These are phyloP conservation scores for Boeremia exigua DNA, from an alignment of 2,329 filamentous ascomycete genomes.

Conservation along the genomic window DNA sequence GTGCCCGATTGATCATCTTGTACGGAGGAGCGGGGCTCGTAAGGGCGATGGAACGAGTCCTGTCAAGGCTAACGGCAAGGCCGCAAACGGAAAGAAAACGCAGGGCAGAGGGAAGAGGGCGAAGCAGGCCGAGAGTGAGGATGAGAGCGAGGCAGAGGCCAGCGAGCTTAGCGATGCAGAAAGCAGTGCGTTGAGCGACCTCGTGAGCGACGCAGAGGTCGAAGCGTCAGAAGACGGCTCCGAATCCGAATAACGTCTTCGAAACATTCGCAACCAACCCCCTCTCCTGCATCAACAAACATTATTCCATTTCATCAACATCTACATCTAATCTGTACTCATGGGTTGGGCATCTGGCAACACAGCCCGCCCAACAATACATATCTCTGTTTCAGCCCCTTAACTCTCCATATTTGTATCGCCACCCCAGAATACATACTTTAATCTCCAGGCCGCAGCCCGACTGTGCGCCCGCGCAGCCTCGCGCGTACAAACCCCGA, in stretches of 20 bases:
- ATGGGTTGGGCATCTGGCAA: too few species aligned
- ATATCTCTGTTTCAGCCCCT: too few species aligned
- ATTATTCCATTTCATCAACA: too few species aligned
- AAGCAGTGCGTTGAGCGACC: slow-evolving; percentile 12
- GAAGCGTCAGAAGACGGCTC: slow-evolving; percentile 4
- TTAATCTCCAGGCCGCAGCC: background rate
- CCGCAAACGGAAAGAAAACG: slow-evolving; percentile 22
- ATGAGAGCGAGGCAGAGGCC: slow-evolving; percentile 34
- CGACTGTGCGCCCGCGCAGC: background rate
- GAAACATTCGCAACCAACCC: background rate
- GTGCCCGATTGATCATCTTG: slow-evolving; percentile 69
- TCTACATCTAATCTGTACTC: too few species aligned
- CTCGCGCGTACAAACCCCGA: background rate
- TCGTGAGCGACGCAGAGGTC: slow-evolving; percentile 12
- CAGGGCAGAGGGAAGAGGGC: slow-evolving; percentile 7
- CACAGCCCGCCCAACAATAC: too few species aligned
- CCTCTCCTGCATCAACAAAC: background rate
- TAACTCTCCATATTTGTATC: background rate
- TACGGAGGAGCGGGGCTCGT: slow-evolving; percentile 62
- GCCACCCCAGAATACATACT: too few species aligned
- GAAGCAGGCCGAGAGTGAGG: slow-evolving; percentile 26
- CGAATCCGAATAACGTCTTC: background rate
- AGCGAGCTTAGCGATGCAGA: slow-evolving; percentile 42
- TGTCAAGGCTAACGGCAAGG: slow-evolving; percentile 13
- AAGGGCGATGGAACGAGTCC: slow-evolving; percentile 47